These are phyloP conservation scores for Crucibulum laeve DNA, from an alignment of 768 basidiomycete species.

Conservation along the genomic window DNA sequence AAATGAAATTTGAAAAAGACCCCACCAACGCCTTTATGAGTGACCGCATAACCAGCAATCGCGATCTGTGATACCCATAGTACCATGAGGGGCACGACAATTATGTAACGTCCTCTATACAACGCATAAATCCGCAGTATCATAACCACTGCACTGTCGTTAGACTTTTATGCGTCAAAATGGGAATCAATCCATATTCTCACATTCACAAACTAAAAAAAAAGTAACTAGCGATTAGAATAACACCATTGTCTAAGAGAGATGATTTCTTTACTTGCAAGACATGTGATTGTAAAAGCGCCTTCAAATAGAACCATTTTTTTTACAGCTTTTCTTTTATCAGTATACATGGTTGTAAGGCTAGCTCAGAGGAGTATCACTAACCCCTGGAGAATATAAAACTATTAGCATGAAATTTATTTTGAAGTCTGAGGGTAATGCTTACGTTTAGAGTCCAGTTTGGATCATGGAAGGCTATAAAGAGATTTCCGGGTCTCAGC, in stretches of 20 bases:
- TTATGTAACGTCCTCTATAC: neutral
- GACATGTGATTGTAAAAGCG: neutral
- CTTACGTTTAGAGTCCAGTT: neutral
- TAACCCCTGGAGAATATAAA: neutral
- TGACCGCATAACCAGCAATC: neutral
- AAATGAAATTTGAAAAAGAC: neutral
- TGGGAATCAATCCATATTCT: neutral
- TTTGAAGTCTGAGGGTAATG: neutral
- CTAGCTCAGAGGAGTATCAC: neutral
- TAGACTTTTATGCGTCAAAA: neutral
- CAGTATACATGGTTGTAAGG: neutral
- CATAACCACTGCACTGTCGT: neutral
- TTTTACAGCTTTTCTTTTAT: neutral
- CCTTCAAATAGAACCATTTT: neutral
- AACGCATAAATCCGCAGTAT: neutral
- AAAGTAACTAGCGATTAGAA: neutral
- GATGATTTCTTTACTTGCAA: neutral
- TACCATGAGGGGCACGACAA: neutral
- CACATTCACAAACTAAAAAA: neutral
- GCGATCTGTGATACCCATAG: neutral
- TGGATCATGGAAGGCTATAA: neutral
- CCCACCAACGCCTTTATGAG: neutral
- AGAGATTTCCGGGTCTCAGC: neutral
- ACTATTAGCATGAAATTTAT: neutral
- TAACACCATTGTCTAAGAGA: neutral